These are phyloP conservation scores for Agapanthus africanus DNA, from an alignment of 106 monocot species.

Conservation along the genomic window DNA sequence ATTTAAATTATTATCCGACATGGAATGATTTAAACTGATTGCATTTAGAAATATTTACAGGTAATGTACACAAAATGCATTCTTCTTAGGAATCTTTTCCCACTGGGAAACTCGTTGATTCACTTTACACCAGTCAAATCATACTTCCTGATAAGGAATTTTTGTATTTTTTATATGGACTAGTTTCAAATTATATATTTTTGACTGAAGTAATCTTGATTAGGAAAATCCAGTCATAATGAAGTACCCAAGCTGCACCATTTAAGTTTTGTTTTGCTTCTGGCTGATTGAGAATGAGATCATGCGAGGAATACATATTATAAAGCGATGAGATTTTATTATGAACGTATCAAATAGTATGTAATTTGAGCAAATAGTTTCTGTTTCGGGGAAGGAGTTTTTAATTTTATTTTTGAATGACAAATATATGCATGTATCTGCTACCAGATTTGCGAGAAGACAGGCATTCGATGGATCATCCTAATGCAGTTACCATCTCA, in stretches of 20 bases:
- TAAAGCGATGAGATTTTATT: background rate
- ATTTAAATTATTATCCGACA: background rate
- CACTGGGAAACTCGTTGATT: background rate
- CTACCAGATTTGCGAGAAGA: conserved; percentile 12
- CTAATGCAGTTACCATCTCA: conserved; percentile 5
- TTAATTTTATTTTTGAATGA: background rate
- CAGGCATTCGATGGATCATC: conserved; percentile 8
- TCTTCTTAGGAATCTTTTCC: no score
- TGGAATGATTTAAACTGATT: background rate
- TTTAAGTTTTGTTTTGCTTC: background rate
- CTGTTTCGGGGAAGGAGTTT: no score
- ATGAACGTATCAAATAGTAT: background rate
- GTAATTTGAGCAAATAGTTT: background rate
- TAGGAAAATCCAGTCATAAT: no score
- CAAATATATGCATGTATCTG: background rate
- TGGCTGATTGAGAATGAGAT: background rate
- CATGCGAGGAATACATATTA: background rate
- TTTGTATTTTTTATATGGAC: background rate
- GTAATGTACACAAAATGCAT: no score
- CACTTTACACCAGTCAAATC: background rate
- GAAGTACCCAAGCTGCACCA: background rate
- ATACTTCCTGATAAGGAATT: background rate
- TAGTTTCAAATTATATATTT: background rate
- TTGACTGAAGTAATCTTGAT: background rate
- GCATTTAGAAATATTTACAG: background rate